Percentiles rank a stretch among this genome's conserved stretches.
These are phyloP conservation scores for Ustilago cynodontis DNA, from an alignment of 1,284 basidiomycete genomes.

Conservation along the genomic window DNA sequence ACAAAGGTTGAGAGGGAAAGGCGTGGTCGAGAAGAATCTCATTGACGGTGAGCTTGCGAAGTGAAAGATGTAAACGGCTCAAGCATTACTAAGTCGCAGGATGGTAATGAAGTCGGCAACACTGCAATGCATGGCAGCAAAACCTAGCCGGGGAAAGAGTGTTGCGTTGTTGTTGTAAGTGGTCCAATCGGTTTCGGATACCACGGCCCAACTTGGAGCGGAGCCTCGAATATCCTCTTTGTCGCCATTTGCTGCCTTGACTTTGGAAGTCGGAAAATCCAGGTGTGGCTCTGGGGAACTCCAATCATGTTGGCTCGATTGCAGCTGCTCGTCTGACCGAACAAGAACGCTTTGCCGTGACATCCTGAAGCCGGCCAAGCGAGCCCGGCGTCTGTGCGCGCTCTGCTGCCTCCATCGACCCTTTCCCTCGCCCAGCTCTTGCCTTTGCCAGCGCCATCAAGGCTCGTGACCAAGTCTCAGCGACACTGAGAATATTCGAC, in stretches of 20 bases:
- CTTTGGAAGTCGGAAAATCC: constrained; percentile 1
- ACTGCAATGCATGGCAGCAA: neutral
- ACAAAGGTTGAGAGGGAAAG: neutral
- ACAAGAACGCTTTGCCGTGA: constrained; percentile 21
- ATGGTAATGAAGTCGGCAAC: neutral
- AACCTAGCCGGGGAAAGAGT: neutral
- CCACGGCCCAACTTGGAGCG: constrained; percentile 9
- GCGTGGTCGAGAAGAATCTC: neutral
- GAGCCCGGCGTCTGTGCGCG: constrained; percentile 14
- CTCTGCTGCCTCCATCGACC: neutral
- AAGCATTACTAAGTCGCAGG: neutral
- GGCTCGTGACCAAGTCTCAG: constrained; percentile 8
- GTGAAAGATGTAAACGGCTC: neutral
- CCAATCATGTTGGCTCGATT: constrained; percentile 5
- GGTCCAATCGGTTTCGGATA: constrained; percentile 17
- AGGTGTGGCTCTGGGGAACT: neutral
- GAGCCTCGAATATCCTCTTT: neutral
- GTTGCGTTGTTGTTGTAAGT: no score
- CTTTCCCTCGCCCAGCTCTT: no score
- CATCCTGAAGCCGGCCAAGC: constrained; percentile 22
- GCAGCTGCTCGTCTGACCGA: constrained; percentile 13
- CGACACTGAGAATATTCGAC: no score
- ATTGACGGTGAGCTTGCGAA: no score
- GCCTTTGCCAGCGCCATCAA: neutral
- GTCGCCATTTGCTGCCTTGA: constrained; percentile 8